These are phyloP conservation scores for Lenwebbia sp. DNA, from an alignment of 345 rosid genomes.

Conservation along the genomic window DNA sequence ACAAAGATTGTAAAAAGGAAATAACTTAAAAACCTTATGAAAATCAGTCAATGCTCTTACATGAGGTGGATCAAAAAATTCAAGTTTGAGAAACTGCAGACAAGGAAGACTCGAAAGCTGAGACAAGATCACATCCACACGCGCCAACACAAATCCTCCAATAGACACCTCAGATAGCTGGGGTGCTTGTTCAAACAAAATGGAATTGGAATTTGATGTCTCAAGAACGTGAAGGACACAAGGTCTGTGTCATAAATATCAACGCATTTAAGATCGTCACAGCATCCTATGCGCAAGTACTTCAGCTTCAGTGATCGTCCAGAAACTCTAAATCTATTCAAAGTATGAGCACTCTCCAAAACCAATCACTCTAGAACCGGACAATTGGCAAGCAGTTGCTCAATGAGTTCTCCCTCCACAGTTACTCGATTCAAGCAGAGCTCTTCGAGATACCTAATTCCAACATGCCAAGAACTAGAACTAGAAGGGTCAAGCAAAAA, in stretches of 20 bases:
- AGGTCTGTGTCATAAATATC: background rate
- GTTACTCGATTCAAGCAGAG: background rate
- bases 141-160: too few species aligned
- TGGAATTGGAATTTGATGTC: rapidly evolving
- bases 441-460: background rate
- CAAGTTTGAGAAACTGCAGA: too few species aligned
- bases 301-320: background rate
- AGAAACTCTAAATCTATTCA: background rate
- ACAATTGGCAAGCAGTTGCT: background rate
- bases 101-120: too few species aligned
- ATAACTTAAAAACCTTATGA: too few species aligned
- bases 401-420: background rate
- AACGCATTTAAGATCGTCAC: background rate
- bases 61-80: too few species aligned
- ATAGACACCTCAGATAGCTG: too few species aligned
- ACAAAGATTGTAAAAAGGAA: too few species aligned
- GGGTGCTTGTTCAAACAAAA: background rate
- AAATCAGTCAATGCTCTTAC: too few species aligned
- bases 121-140: too few species aligned
- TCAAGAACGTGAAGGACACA: background rate
- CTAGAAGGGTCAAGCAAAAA: background rate
- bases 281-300: background rate
- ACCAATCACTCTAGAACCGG: background rate
- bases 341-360: background rate
- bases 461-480: background rate